Evolutionary conservation across 495 filamentous ascomycete genomes (phyloP).

Genomic region (Aspergillus egyptiacus): DNA sequence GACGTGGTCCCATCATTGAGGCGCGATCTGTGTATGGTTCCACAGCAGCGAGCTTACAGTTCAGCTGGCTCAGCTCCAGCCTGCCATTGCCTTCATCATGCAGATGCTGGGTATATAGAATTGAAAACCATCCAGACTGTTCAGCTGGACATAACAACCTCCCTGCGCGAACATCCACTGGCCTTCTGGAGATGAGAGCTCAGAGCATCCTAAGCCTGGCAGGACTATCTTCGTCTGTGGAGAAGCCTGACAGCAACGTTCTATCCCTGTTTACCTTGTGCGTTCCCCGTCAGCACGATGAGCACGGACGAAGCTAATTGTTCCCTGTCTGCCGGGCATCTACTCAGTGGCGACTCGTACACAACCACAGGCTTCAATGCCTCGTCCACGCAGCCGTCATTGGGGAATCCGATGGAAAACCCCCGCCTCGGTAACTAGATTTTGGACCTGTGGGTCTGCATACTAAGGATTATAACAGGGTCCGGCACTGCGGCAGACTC

Average conservation of each 20-base stretch:
- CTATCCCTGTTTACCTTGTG: background rate
- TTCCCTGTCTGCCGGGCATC: background rate
- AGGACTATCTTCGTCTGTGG: background rate
- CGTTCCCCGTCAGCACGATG: background rate
- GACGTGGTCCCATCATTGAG: too few species aligned
- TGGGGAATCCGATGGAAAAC: slow-evolving; percentile 62
- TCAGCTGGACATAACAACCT: too few species aligned
- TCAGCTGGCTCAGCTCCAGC: too few species aligned
- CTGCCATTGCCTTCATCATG: too few species aligned
- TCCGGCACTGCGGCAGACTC: slow-evolving; percentile 42
- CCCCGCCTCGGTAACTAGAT: slow-evolving; percentile 30
- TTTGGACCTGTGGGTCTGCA: background rate
- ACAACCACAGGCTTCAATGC: slow-evolving; percentile 56
- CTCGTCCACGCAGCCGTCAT: slow-evolving; percentile 47
- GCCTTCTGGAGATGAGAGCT: too few species aligned
- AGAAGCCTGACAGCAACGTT: background rate
- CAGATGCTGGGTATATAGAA: too few species aligned
- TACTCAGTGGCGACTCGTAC: slow-evolving; percentile 47
- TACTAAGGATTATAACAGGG: slow-evolving; percentile 1
- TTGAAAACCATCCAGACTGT: too few species aligned
- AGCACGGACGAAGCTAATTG: too few species aligned
- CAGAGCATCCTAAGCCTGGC: background rate
- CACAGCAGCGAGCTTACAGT: too few species aligned
- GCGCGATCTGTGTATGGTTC: too few species aligned
- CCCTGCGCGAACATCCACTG: too few species aligned